Percentiles rank a stretch among this genome's conserved stretches.
Evolutionary conservation across 116 monocot species (phyloP).

Genomic region (Cymodocea nodosa): DNA sequence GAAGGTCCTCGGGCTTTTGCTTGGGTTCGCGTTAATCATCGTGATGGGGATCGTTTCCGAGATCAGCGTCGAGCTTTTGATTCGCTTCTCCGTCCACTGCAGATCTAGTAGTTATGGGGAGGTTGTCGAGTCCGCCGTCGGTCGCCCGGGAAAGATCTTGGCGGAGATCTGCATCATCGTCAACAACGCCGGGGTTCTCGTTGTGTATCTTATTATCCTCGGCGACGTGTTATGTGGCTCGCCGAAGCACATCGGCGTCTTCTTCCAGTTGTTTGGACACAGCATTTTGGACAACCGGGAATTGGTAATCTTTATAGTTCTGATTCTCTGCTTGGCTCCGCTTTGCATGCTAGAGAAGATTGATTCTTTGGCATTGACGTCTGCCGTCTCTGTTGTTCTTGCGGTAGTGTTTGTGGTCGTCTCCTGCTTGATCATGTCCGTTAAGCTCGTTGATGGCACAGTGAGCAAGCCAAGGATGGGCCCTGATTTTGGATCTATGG

Average conservation of each 20-base stretch:
- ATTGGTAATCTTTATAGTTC: conserved; percentile 52
- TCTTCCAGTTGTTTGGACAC: conserved; percentile 58
- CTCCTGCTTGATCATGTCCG: conserved; percentile 33
- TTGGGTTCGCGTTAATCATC: conserved; percentile 41
- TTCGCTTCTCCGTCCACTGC: conserved; percentile 52
- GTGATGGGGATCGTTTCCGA: conserved; percentile 80
- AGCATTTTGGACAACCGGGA: conserved; percentile 48
- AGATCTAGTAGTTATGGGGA: conserved; percentile 62
- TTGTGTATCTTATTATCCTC: conserved; percentile 50
- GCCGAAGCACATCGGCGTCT: conserved; percentile 57
- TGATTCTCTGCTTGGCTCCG: conserved; percentile 62
- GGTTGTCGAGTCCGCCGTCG: conserved; percentile 52
- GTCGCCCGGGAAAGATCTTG: conserved; percentile 34
- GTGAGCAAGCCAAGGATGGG: conserved; percentile 38
- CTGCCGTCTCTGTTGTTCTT: conserved; percentile 69
- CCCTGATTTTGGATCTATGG: conserved; percentile 56
- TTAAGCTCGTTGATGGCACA: conserved; percentile 41
- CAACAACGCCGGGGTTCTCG: conserved; percentile 79
- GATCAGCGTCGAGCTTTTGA: conserved; percentile 74
- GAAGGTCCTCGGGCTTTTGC: conserved; percentile 68
- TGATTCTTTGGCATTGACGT: conserved; percentile 69
- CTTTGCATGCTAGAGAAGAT: conserved; percentile 76
- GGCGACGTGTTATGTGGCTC: conserved; percentile 93
- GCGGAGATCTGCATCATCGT: conserved; percentile 71
- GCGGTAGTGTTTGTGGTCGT: conserved; percentile 61